Conservation (phyloP, 192 early-diverging fungal species). For the Allomyces macrogynus region DNA sequence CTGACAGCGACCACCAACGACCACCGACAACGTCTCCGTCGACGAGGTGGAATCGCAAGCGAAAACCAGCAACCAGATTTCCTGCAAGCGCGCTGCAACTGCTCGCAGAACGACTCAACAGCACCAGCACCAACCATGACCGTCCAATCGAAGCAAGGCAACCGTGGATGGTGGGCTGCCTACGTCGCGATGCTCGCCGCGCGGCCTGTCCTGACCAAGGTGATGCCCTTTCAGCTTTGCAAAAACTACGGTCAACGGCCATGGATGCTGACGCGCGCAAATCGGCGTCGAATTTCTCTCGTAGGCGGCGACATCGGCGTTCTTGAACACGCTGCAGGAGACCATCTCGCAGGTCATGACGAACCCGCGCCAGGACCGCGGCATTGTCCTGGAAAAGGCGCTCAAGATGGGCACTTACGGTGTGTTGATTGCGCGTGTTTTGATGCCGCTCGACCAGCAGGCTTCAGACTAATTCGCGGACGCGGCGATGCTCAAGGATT, state of each 20-base stretch:
- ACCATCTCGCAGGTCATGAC: conserved; percentile 33
- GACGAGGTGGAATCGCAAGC: too few species aligned
- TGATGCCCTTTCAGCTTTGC: neutral
- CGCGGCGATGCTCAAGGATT: conserved; percentile 24
- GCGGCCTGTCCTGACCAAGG: conserved; percentile 58
- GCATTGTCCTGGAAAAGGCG: conserved; percentile 10
- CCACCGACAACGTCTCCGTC: too few species aligned
- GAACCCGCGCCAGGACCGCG: conserved; percentile 27
- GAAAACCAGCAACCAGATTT: too few species aligned
- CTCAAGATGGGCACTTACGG: conserved; percentile 59
- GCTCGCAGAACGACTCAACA: too few species aligned
- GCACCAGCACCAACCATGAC: too few species aligned
- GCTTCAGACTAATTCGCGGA: neutral
- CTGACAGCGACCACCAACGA: too few species aligned
- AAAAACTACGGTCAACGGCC: neutral
- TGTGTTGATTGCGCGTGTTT: conserved; percentile 5
- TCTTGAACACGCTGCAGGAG: conserved; percentile 61
- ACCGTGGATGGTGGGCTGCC: conserved; percentile 13
- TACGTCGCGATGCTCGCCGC: conserved; percentile 39
- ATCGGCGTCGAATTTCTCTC: neutral
- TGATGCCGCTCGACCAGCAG: conserved; percentile 2
- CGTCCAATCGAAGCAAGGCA: too few species aligned
- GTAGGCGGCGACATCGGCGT: conserved; percentile 41
- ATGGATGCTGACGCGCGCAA: neutral
- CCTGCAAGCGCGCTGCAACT: too few species aligned